Evolutionary conservation across 768 basidiomycete species (phyloP), one percentile per base, ranked within the genome.

Genomic region (Boletus coccyginus): DNA sequence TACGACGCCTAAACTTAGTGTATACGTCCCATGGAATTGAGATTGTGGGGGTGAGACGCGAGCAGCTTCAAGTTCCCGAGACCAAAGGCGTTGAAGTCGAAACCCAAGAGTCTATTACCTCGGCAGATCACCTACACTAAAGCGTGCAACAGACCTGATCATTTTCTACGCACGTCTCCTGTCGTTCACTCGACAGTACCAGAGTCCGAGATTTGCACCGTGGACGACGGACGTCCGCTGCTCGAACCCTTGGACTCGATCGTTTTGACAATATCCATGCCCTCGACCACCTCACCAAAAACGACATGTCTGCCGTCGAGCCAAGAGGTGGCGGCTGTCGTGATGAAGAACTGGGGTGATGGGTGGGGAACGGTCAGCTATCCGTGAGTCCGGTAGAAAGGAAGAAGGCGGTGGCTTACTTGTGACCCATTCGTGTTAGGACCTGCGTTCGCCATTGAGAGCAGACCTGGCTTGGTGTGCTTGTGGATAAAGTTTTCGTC

Each of bases 401-500:
- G 39, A 38, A n/a, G 27, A 40, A 45, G 24, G 32, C 3, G 11
- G 24, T 29, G 1, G 61, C 75, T 52, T 50, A 85, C 82, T 70
- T 90, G 90, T 14, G 89, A 92, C 36, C 92, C 89, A 56, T 90
- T 91, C 39, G 89, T 90, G 73, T 88, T 82, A 2, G 77, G 76
- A 48, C 93, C 92, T 36, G 92, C 90, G 63, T 91, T 97, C 39
- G 95, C 95, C 90, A 92, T 91, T 41, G 87, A 88, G 59, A 92
- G 79, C 21, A 90, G 72, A 65, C 81, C 86, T 10, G 85, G 81
- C 65, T 80, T 82, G 62, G 73, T 71, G 70, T 92, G 90, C 58
- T 76, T 78, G 55, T 82, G 68, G 53, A 76, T 68, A 72, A 91
- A 92, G 75, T 85, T 90, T 74, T 91, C 87, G 57, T 89, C 87